phyloP scores from a whole-genome alignment of 202 grass and related monocot species.

The Brachypodium distachyon region DNA sequence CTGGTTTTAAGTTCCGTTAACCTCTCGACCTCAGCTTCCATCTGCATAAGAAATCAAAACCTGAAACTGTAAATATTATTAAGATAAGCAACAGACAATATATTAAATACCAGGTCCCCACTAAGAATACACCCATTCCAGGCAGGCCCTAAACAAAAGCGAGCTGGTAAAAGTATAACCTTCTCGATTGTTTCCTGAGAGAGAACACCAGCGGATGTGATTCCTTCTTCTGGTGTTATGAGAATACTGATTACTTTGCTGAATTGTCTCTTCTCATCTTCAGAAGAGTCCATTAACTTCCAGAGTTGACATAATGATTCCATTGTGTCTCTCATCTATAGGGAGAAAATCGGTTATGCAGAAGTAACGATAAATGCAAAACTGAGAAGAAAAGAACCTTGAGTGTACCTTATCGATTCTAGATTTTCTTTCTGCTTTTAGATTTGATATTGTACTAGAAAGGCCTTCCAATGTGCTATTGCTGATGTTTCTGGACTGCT shows the following conservation, averaged over 20 bases:
- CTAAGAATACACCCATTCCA: too few species aligned
- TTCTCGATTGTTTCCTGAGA: constrained; percentile 66
- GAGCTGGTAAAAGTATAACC: constrained; percentile 51
- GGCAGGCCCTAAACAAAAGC: constrained; percentile 2
- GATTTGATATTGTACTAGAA: constrained; percentile 45
- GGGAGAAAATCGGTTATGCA: neutral
- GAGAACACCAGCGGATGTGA: constrained; percentile 52
- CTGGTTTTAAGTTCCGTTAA: constrained; percentile 74
- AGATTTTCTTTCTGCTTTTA: constrained; percentile 67
- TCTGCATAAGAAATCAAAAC: constrained; percentile 38
- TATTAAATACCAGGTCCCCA: too few species aligned
- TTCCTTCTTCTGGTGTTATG: constrained; percentile 53
- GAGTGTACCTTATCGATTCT: constrained; percentile 63
- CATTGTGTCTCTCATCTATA: constrained; percentile 78
- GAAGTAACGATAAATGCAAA: constrained; percentile 2
- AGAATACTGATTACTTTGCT: constrained; percentile 54
- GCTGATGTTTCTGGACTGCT: constrained; percentile 76
- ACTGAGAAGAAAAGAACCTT: constrained; percentile 4
- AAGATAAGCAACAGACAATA: neutral
- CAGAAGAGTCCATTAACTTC: constrained; percentile 90
- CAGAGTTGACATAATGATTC: constrained; percentile 75
- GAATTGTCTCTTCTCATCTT: constrained; percentile 64
- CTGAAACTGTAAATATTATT: neutral
- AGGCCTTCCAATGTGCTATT: constrained; percentile 75
- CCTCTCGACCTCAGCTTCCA: constrained; percentile 67